Evolutionary conservation across 768 basidiomycete genomes (phyloP).

Genomic region (Termitomyces sp.): DNA sequence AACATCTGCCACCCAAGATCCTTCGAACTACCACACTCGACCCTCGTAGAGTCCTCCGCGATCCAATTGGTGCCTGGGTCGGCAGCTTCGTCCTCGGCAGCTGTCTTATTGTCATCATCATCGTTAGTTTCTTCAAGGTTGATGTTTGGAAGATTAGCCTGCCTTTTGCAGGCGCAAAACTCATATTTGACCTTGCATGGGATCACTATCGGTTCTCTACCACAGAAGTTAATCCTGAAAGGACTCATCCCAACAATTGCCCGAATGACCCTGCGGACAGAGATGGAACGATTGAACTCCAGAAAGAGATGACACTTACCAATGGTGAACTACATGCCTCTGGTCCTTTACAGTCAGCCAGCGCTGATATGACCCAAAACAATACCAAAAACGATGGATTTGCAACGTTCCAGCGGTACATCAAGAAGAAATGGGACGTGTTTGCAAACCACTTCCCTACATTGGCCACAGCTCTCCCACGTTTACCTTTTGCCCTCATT

Average conservation of each 20-base stretch:
- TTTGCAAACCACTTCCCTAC: slow-evolving; percentile 59
- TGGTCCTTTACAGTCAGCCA: slow-evolving; percentile 10
- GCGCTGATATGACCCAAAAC: slow-evolving; percentile 4
- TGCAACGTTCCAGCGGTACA: not conserved
- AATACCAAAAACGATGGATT: slow-evolving; percentile 1
- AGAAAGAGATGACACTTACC: slow-evolving; percentile 21
- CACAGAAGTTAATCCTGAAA: not conserved
- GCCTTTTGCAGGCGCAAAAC: slow-evolving; percentile 74
- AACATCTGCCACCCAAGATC: slow-evolving; percentile 47
- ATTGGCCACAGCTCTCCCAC: slow-evolving; percentile 53
- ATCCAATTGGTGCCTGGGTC: slow-evolving; percentile 70
- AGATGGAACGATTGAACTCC: slow-evolving; percentile 22
- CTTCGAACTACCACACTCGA: slow-evolving; percentile 30
- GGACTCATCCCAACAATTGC: not conserved
- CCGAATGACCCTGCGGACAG: slow-evolving; percentile 11
- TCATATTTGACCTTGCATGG: slow-evolving; percentile 62
- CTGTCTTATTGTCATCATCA: slow-evolving; percentile 71
- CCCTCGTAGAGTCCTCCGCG: slow-evolving; percentile 59
- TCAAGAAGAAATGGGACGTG: slow-evolving; percentile 10
- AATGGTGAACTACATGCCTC: slow-evolving; percentile 13
- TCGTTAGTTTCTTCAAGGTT: slow-evolving; percentile 71
- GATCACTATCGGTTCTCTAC: slow-evolving; percentile 41
- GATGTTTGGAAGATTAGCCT: slow-evolving; percentile 85
- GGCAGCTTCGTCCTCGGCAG: slow-evolving; percentile 62
- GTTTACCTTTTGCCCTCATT: slow-evolving; percentile 76